Conservation (phyloP, 768 basidiomycete genomes). For the Rhizopogon vesiculosus region DNA sequence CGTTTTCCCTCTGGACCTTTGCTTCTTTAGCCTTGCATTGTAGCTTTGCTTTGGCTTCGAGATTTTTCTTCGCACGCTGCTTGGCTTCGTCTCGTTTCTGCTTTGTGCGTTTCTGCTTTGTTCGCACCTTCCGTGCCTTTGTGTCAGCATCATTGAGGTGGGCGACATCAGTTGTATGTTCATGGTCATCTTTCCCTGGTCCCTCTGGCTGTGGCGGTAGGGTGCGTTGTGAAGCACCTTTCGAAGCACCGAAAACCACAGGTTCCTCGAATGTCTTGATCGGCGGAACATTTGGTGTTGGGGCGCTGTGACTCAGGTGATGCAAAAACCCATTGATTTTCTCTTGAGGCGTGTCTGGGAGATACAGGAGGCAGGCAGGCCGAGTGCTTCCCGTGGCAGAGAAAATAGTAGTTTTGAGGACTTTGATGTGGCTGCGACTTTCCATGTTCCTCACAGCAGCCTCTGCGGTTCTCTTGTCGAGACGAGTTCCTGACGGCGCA, state of each 20-base stretch:
- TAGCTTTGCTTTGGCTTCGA: conserved; percentile 47
- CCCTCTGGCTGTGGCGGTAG: conserved; percentile 23
- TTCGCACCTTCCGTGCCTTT: conserved; percentile 31
- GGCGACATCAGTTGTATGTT: conserved; percentile 38
- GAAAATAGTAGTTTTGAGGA: conserved; percentile 60
- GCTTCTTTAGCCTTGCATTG: conserved; percentile 65
- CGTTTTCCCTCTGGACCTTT: conserved; percentile 50
- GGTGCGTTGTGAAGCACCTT: conserved; percentile 20
- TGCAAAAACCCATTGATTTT: conserved; percentile 55
- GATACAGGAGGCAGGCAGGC: conserved; percentile 58
- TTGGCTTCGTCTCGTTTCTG: conserved; percentile 25
- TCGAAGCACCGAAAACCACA: conserved; percentile 50
- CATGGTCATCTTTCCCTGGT: conserved; percentile 34
- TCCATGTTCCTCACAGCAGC: conserved; percentile 59
- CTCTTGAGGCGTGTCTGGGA: conserved; percentile 52
- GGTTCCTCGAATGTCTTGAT: conserved; percentile 50
- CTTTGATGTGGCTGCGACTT: conserved; percentile 61
- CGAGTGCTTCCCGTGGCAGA: conserved; percentile 56
- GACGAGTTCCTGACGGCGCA: conserved; percentile 58
- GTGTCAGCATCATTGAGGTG: conserved; percentile 40
- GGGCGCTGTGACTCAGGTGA: conserved; percentile 39
- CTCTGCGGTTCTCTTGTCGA: conserved; percentile 70
- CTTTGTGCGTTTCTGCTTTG: conserved; percentile 38
- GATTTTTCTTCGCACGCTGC: conserved; percentile 28
- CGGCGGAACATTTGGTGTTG: conserved; percentile 25